Percentiles rank a stretch among this genome's conserved stretches.
These are phyloP conservation scores for Cryptosporidium xiaoi DNA, from an alignment of 169 alveolate species.

Conservation along the genomic window DNA sequence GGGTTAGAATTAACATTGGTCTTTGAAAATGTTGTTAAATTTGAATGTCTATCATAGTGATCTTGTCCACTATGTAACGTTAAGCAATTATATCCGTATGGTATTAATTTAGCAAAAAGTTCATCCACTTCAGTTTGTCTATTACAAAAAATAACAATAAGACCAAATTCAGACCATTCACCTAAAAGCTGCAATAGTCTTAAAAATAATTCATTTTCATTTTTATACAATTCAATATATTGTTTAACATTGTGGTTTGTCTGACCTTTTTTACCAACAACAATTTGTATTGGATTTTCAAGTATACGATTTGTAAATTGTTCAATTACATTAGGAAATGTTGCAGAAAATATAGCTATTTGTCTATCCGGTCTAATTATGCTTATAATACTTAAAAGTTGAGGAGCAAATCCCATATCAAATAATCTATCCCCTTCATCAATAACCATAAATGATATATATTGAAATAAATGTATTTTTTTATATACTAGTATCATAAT, in stretches of 20 bases:
- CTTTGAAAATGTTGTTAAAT: constrained; percentile 42
- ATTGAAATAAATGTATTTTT: constrained; percentile 90
- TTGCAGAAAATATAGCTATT: constrained; percentile 98
- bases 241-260: constrained; percentile 93
- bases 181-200: constrained; percentile 94
- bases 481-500: constrained; percentile 92
- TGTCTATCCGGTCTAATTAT: constrained; percentile 94
- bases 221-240: constrained; percentile 90
- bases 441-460: constrained; percentile 95
- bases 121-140: constrained; percentile 96
- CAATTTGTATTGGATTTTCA: constrained; percentile 95
- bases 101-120: constrained; percentile 82
- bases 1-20: constrained; percentile 35
- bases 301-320: constrained; percentile 94
- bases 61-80: constrained; percentile 98
- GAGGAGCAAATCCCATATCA: constrained; percentile 98
- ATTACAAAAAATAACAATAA: constrained; percentile 95
- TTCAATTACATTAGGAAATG: constrained; percentile 97
- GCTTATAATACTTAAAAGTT: constrained; percentile 91
- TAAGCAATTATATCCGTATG: constrained; percentile 90
- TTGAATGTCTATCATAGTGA: constrained; percentile 95
- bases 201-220: constrained; percentile 87
- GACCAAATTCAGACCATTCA: constrained; percentile 95
- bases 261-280: constrained; percentile 91
- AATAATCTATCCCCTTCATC: constrained; percentile 99